Conservation (phyloP, 495 filamentous ascomycete species). For the Trichocladium uniseriatum region DNA sequence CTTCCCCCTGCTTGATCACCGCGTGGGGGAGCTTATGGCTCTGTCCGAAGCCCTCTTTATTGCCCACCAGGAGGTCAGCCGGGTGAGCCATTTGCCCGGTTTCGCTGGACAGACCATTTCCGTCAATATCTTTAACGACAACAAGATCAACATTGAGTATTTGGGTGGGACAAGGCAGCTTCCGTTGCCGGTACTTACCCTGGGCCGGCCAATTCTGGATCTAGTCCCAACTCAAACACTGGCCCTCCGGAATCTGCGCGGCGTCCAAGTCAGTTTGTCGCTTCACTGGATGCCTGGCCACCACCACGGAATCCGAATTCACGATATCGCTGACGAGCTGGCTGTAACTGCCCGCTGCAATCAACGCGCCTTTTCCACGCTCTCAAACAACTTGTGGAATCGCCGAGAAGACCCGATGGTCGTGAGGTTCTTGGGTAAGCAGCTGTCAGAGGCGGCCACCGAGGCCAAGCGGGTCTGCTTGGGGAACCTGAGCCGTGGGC, state of each 20-base stretch:
- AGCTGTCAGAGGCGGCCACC: too few relatives aligned
- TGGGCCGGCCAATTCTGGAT: background rate
- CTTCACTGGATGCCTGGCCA: constrained; percentile 1
- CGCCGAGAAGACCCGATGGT: background rate
- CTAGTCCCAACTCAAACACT: background rate
- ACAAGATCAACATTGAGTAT: background rate
- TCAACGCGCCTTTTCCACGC: background rate
- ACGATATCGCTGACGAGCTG: background rate
- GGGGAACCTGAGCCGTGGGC: too few relatives aligned
- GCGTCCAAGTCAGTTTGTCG: background rate
- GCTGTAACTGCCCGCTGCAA: background rate
- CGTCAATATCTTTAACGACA: background rate
- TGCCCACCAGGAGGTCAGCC: background rate
- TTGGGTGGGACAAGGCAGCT: background rate
- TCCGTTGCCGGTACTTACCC: background rate
- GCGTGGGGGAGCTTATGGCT: background rate
- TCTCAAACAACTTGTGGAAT: background rate
- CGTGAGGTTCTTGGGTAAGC: background rate
- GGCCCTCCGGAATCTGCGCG: background rate
- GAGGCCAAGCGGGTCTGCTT: too few relatives aligned
- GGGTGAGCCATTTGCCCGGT: background rate
- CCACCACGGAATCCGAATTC: background rate
- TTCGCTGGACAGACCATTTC: background rate
- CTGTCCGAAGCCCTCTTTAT: background rate
- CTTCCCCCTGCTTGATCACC: background rate